These are phyloP conservation scores for Boletus eberwhitei DNA, from an alignment of 768 basidiomycete species.

Conservation along the genomic window DNA sequence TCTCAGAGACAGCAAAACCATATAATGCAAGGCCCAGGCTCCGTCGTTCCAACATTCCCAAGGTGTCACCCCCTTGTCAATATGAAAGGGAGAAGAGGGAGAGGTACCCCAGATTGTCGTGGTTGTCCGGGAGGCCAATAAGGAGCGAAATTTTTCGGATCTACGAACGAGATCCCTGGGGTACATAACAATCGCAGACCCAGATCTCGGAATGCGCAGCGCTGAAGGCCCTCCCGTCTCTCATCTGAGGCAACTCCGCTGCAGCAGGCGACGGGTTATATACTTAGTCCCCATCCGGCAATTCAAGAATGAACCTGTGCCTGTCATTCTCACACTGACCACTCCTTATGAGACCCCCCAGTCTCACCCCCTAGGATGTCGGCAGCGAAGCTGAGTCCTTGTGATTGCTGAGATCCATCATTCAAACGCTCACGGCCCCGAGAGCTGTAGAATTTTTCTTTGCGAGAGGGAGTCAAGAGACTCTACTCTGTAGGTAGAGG, in stretches of 20 bases:
- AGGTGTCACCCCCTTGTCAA: not conserved
- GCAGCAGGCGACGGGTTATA: slow-evolving; percentile 10
- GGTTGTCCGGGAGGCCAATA: not conserved
- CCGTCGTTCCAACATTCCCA: not conserved
- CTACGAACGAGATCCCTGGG: slow-evolving; percentile 15
- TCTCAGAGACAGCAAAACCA: slow-evolving; percentile 3
- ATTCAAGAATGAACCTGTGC: slow-evolving; percentile 6
- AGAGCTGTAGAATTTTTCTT: not conserved
- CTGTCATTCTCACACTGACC: slow-evolving; percentile 11
- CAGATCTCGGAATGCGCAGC: slow-evolving; percentile 18
- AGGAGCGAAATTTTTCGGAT: slow-evolving; percentile 16
- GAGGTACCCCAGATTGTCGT: slow-evolving; percentile 18
- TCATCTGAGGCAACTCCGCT: slow-evolving; percentile 16
- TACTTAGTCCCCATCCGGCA: slow-evolving; percentile 8
- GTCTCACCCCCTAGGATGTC: not conserved
- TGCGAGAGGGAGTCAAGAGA: not conserved
- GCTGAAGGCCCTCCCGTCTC: not conserved
- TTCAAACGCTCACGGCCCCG: slow-evolving; percentile 17
- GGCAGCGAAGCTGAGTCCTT: slow-evolving; percentile 10
- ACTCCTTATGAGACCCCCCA: not conserved
- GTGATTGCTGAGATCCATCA: slow-evolving; percentile 6
- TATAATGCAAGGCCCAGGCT: not conserved
- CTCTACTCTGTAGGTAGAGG: not conserved
- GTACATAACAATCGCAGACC: slow-evolving; percentile 5
- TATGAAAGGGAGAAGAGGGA: slow-evolving; percentile 4